Percentiles rank a stretch among this genome's conserved stretches.
phyloP scores from a whole-genome alignment of 2,329 filamentous ascomycete genomes.

The Monilinia fructigena region DNA sequence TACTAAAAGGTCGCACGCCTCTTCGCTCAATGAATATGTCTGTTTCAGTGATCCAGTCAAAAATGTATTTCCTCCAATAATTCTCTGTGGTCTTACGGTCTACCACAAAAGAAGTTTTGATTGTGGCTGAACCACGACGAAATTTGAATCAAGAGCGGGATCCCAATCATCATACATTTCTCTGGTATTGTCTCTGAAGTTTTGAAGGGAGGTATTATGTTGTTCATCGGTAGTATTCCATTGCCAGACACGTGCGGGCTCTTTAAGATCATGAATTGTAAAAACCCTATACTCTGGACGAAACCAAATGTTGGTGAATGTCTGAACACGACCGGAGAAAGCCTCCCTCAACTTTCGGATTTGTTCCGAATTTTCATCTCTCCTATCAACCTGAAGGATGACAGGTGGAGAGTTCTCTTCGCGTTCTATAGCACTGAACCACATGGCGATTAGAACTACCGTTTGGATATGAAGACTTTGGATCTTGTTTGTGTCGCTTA shows the following conservation, averaged over 20 bases:
- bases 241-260: slow-evolving; percentile 6
- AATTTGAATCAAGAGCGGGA: not conserved
- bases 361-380: not conserved
- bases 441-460: slow-evolving; percentile 17
- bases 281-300: slow-evolving; percentile 27
- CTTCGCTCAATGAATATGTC: slow-evolving; percentile 11
- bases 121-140: slow-evolving; percentile 5
- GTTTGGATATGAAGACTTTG: not conserved
- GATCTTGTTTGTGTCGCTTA: not conserved
- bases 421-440: slow-evolving; percentile 18
- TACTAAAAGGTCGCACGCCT: not conserved
- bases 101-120: not conserved
- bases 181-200: not conserved
- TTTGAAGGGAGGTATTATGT: slow-evolving; percentile 1
- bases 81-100: slow-evolving; percentile 22
- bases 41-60: slow-evolving; percentile 26
- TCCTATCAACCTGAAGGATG: slow-evolving; percentile 9
- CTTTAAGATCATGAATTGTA: slow-evolving; percentile 10
- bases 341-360: not conserved
- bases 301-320: slow-evolving; percentile 28
- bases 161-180: slow-evolving; percentile 18
- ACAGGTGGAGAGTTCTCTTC: slow-evolving; percentile 4
- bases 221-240: slow-evolving; percentile 10
- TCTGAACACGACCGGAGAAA: not conserved
- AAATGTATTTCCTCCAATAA: slow-evolving; percentile 26